phyloP scores from a whole-genome alignment of 257 asterid species.

The Schizonepeta tenuifolia region DNA sequence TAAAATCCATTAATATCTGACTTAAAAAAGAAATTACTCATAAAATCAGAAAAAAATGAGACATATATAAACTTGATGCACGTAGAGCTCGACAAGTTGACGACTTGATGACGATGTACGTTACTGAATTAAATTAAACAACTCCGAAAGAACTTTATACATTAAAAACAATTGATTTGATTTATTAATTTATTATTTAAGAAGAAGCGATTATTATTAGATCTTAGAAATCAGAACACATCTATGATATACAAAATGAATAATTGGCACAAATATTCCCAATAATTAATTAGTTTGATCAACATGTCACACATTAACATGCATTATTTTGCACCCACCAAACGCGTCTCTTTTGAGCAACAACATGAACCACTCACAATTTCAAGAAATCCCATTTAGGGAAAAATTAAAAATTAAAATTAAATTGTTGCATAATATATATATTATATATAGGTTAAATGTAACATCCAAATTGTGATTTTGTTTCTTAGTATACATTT shows the following conservation, averaged over 20 bases:
- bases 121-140: too few relatives aligned
- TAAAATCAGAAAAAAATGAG: too few relatives aligned
- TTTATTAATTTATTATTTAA: background rate
- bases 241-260: background rate
- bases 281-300: conserved; percentile 28
- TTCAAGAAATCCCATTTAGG: conserved; percentile 4
- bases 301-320: conserved; percentile 26
- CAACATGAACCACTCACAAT: conserved; percentile 18
- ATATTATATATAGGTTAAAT: background rate
- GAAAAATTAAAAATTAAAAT: background rate
- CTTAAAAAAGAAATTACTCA: background rate
- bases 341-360: conserved; percentile 11
- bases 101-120: too few relatives aligned
- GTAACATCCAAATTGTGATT: conserved; percentile 29
- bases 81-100: too few relatives aligned
- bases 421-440: background rate
- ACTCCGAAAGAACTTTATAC: background rate
- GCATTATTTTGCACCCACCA: conserved; percentile 27
- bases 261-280: conserved; percentile 36
- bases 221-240: background rate
- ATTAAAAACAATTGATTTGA: background rate
- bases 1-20: background rate
- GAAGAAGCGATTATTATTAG: background rate
- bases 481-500: conserved; percentile 39
- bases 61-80: background rate